These are phyloP conservation scores for Bathelium albidoporum DNA, from an alignment of 495 filamentous ascomycete genomes.

Conservation along the genomic window DNA sequence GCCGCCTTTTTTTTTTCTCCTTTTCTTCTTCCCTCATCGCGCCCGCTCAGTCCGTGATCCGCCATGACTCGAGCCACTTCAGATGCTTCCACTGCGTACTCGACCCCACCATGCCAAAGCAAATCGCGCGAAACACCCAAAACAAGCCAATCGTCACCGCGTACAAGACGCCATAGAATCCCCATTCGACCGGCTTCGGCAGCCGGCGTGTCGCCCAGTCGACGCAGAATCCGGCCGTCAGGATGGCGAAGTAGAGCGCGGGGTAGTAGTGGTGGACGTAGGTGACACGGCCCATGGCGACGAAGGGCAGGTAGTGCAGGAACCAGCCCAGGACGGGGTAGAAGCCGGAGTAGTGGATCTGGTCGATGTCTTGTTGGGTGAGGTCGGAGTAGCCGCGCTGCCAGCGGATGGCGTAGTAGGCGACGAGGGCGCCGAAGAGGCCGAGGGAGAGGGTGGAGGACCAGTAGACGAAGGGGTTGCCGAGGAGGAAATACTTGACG, in stretches of 20 bases:
- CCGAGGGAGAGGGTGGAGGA: constrained; percentile 70
- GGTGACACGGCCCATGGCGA: constrained; percentile 95
- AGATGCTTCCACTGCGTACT: constrained; percentile 80
- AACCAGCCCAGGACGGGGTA: constrained; percentile 93
- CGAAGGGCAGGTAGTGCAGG: constrained; percentile 89
- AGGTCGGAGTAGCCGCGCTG: constrained; percentile 89
- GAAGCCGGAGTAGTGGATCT: constrained; percentile 85
- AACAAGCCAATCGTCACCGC: constrained; percentile 65
- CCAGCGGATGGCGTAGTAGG: constrained; percentile 90
- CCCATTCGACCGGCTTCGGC: constrained; percentile 47
- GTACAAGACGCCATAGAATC: constrained; percentile 63
- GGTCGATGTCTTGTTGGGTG: constrained; percentile 66
- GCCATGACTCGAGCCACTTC: constrained; percentile 74
- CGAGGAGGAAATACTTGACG: constrained; percentile 96
- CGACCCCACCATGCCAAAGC: constrained; percentile 85
- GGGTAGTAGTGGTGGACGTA: constrained; percentile 99
- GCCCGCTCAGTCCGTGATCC: constrained; percentile 46
- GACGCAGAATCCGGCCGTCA: constrained; percentile 75
- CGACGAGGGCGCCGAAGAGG: constrained; percentile 56
- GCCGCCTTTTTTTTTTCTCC: background rate
- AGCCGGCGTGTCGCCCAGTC: constrained; percentile 68
- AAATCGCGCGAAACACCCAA: constrained; percentile 83
- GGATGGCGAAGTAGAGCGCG: constrained; percentile 94
- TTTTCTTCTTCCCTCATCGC: background rate
- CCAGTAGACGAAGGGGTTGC: constrained; percentile 96